Percentiles rank a stretch among this genome's conserved stretches.
These are phyloP conservation scores for Articulospora tetracladia DNA, from an alignment of 495 filamentous ascomycete genomes.

Conservation along the genomic window DNA sequence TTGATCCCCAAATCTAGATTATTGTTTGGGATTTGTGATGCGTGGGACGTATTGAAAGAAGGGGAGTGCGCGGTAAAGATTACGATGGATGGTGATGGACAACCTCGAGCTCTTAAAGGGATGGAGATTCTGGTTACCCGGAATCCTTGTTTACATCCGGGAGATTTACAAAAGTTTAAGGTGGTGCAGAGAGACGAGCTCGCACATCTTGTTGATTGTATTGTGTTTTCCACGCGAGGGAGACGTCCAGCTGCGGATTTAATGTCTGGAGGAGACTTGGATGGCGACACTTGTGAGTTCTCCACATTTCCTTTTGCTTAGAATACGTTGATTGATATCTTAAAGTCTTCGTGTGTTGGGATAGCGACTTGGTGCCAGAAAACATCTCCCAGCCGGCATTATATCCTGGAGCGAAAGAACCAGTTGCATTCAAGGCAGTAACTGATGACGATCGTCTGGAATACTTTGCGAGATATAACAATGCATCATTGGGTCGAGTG, in stretches of 20 bases:
- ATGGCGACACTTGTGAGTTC: conserved; percentile 45
- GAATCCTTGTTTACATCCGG: conserved; percentile 50
- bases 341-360: conserved; percentile 50
- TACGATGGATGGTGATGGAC: conserved; percentile 39
- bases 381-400: conserved; percentile 38
- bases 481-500: conserved; percentile 42
- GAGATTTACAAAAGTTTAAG: conserved; percentile 48
- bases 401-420: conserved; percentile 44
- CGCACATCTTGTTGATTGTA: conserved; percentile 45
- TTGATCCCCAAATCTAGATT: conserved; percentile 41
- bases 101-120: conserved; percentile 33
- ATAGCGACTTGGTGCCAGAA: conserved; percentile 42
- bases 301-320: background rate
- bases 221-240: conserved; percentile 45
- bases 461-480: conserved; percentile 45
- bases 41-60: conserved; percentile 38
- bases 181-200: conserved; percentile 37
- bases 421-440: conserved; percentile 36
- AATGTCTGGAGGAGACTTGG: conserved; percentile 52
- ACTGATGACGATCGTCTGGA: conserved; percentile 42
- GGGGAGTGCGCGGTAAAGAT: conserved; percentile 43
- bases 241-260: conserved; percentile 45
- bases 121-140: conserved; percentile 45
- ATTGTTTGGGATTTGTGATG: conserved; percentile 47
- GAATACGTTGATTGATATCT: background rate